These are phyloP conservation scores for Ophiosphaerella herpotricha DNA, from an alignment of 2,329 filamentous ascomycete species.

Conservation along the genomic window DNA sequence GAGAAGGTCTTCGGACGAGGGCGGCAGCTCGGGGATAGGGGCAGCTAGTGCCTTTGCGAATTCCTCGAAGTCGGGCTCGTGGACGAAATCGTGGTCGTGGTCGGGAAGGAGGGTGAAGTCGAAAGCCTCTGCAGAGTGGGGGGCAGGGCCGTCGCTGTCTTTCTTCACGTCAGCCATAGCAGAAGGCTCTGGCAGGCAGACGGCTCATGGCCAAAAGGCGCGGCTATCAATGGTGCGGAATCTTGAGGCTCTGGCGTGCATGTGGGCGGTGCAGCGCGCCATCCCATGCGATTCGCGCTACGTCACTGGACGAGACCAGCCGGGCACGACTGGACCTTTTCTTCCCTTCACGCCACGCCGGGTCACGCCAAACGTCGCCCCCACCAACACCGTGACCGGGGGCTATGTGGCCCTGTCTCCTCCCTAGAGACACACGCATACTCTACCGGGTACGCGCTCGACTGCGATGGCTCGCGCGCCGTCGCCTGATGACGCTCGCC, in stretches of 20 bases:
- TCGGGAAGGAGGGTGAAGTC: slow-evolving; percentile 77
- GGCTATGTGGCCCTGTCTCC: slow-evolving; percentile 27
- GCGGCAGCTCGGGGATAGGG: slow-evolving; percentile 67
- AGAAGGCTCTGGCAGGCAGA: background rate
- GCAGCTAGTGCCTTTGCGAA: slow-evolving; percentile 84
- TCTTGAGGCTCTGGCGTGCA: slow-evolving; percentile 3
- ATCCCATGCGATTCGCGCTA: background rate
- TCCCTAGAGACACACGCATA: background rate
- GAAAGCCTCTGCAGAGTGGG: slow-evolving; percentile 67
- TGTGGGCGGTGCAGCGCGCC: slow-evolving; percentile 1
- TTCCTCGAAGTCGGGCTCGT: slow-evolving; percentile 71
- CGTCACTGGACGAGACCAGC: background rate
- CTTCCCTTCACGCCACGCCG: slow-evolving; percentile 1
- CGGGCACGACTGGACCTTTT: background rate
- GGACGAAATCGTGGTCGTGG: slow-evolving; percentile 75
- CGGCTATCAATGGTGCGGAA: slow-evolving; percentile 2
- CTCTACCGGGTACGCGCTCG: background rate
- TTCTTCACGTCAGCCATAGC: slow-evolving; percentile 52
- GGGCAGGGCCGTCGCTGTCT: slow-evolving; percentile 59
- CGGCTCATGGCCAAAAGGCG: slow-evolving; percentile 20
- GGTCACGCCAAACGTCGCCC: background rate
- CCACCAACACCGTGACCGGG: background rate
- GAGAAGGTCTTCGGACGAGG: slow-evolving; percentile 62
- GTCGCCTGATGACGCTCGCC: slow-evolving; percentile 60
- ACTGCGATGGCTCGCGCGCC: slow-evolving; percentile 14